phyloP scores from a whole-genome alignment of 805 yeast genomes.

The Isabelozyma heimii region DNA sequence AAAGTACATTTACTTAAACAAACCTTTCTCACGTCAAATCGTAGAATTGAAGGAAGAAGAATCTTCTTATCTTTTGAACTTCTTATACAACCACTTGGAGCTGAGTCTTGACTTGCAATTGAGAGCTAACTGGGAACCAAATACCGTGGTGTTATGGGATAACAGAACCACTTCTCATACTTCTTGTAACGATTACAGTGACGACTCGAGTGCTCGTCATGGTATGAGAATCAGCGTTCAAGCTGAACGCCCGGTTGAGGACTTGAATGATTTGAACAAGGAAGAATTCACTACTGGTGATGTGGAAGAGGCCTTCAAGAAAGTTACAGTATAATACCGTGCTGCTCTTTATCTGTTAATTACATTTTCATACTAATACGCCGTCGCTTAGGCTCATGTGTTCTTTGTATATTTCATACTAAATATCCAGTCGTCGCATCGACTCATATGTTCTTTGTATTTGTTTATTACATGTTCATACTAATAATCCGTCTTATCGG shows the following conservation, averaged over 20 bases:
- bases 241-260: conserved; percentile 66
- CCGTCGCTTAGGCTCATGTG: background rate
- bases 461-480: background rate
- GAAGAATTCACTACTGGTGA: conserved; percentile 16
- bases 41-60: conserved; percentile 74
- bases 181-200: conserved; percentile 67
- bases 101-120: conserved; percentile 60
- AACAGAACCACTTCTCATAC: conserved; percentile 70
- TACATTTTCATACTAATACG: background rate
- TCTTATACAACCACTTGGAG: conserved; percentile 53
- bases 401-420: background rate
- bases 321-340: background rate
- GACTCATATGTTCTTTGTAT: no score
- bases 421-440: no score
- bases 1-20: conserved; percentile 57
- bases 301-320: background rate
- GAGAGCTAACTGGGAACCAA: conserved; percentile 69
- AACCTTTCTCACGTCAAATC: conserved; percentile 62
- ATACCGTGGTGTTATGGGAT: conserved; percentile 75
- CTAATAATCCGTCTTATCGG: background rate
- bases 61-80: conserved; percentile 56
- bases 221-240: conserved; percentile 71
- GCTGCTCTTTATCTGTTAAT: background rate
- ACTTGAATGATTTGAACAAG: conserved; percentile 36
- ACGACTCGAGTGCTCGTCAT: conserved; percentile 62